Conservation (phyloP, 352 stramenopile species). For the Phytophthora megakarya region DNA sequence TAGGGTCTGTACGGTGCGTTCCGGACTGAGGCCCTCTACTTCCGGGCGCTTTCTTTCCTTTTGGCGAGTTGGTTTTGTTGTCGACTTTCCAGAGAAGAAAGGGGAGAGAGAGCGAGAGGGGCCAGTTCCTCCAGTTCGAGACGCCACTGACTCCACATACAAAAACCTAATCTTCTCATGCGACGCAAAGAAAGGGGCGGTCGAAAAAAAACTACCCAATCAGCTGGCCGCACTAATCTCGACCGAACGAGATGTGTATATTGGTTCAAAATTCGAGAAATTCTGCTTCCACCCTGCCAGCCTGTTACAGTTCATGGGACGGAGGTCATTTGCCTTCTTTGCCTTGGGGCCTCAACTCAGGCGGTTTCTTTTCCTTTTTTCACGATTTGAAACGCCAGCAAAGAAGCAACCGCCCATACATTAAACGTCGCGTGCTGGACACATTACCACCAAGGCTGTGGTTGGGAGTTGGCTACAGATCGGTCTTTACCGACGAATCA, state of each 20-base stretch:
- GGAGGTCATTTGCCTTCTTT: neutral
- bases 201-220: constrained; percentile 32
- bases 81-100: constrained; percentile 34
- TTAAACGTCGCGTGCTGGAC: neutral
- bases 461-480: neutral
- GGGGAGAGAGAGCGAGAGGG: constrained; percentile 37
- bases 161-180: constrained; percentile 23
- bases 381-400: constrained; percentile 16
- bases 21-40: constrained; percentile 8
- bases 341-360: constrained; percentile 22
- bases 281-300: constrained; percentile 3
- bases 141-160: constrained; percentile 29
- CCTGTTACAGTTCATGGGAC: no score
- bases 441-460: neutral
- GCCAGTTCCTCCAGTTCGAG: constrained; percentile 12
- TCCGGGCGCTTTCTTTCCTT: constrained; percentile 32
- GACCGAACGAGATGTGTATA: constrained; percentile 31
- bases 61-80: constrained; percentile 39
- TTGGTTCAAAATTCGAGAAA: no score
- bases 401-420: neutral
- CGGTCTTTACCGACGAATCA: no score
- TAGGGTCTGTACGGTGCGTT: neutral
- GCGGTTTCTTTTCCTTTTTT: constrained; percentile 25
- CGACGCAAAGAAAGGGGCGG: constrained; percentile 15
- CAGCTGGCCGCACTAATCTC: constrained; percentile 11